phyloP scores from a whole-genome alignment of 148 eudicot genomes.

The Chenopodium berlandieri region DNA sequence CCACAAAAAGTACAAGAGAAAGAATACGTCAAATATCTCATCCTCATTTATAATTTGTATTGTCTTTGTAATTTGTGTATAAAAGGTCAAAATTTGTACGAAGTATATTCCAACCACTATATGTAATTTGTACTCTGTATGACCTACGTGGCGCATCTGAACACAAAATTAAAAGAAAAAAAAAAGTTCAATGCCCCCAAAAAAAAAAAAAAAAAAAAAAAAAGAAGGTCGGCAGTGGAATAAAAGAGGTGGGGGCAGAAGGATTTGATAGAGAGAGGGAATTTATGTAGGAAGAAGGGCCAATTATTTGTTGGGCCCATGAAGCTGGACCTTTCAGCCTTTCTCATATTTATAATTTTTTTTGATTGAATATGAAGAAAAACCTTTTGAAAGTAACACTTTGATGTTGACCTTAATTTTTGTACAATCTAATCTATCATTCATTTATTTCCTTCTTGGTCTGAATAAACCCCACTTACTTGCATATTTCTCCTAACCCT shows the following conservation, averaged over 20 bases:
- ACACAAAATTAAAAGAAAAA: no score
- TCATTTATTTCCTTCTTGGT: no score
- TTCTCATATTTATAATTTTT: neutral
- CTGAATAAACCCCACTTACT: no score
- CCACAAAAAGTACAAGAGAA: no score
- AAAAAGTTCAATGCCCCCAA: neutral
- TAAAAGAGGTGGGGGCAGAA: slow-evolving; percentile 10
- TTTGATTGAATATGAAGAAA: neutral
- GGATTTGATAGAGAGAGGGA: slow-evolving; percentile 5
- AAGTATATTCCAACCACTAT: no score
- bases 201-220: neutral
- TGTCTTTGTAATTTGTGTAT: no score
- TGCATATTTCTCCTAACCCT: neutral
- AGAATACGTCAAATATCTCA: no score
- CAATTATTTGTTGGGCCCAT: slow-evolving; percentile 28
- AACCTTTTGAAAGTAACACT: slow-evolving; percentile 2
- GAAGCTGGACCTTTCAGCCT: slow-evolving; percentile 13
- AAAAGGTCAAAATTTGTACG: no score
- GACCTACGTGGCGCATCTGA: no score
- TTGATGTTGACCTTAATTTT: neutral
- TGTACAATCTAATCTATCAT: no score
- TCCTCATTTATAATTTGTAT: no score
- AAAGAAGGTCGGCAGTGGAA: neutral
- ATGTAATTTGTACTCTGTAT: no score
- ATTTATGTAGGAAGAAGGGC: slow-evolving; percentile 12